A percentile compares a stretch with the other conserved stretches of the same genome.
phyloP scores from a whole-genome alignment of 225 moss, liverwort and hornwort genomes.

The Sphagnum tenellum region DNA sequence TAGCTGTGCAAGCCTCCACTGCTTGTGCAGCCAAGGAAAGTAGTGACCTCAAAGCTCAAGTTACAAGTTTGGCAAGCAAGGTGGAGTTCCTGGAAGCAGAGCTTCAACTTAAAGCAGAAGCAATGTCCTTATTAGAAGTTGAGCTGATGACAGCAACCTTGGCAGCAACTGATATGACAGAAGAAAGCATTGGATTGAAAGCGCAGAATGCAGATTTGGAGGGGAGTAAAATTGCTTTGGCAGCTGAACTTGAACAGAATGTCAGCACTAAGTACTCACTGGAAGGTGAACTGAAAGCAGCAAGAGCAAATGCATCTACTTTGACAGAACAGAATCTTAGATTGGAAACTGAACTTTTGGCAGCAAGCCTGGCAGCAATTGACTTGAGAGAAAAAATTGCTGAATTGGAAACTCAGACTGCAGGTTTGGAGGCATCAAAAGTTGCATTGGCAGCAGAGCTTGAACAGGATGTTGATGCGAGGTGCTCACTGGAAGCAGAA shows the following conservation, averaged over 20 bases:
- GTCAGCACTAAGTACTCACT: slow-evolving; percentile 6
- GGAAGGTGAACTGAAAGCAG: background rate
- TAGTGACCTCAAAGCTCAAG: slow-evolving; percentile 4
- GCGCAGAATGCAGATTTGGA: too few species aligned
- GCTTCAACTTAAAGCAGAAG: slow-evolving; percentile 5
- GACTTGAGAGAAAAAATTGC: too few species aligned
- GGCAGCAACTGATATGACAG: slow-evolving; percentile 4
- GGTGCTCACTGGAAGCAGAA: background rate
- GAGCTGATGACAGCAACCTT: slow-evolving; percentile 1
- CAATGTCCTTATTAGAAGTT: slow-evolving; percentile 10
- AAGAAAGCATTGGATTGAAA: slow-evolving; percentile 7
- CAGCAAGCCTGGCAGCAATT: background rate
- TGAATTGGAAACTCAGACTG: too few species aligned
- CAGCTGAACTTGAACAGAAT: background rate
- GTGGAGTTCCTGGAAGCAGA: background rate
- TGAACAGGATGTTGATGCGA: background rate
- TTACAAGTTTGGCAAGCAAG: background rate
- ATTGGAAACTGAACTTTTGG: background rate
- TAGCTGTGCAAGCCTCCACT: background rate
- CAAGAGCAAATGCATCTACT: too few species aligned
- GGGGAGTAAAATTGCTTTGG: background rate
- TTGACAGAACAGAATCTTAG: too few species aligned
- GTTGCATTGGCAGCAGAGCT: background rate
- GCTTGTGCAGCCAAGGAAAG: slow-evolving; percentile 10
- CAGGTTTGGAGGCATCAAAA: background rate